Conservation (phyloP, 108 stramenopile genomes). For the Cyclotella distinguenda region DNA sequence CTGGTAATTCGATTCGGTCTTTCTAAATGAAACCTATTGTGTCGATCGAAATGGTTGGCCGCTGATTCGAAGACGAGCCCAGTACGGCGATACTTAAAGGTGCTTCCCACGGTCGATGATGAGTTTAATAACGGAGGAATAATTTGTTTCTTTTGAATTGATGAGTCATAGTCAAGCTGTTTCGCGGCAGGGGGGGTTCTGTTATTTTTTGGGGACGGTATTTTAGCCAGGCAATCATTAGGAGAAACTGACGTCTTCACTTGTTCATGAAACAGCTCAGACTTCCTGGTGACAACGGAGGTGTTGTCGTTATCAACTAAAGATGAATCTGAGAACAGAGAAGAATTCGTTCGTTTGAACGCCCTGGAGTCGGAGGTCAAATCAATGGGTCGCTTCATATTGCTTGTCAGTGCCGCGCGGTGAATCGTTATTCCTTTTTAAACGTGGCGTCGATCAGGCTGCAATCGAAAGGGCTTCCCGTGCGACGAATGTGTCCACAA, state of each 20-base stretch:
- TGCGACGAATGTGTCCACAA: too few species aligned
- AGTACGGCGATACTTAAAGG: conserved; percentile 19
- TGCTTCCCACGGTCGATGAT: not conserved
- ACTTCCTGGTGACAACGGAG: not conserved
- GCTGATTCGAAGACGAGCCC: conserved; percentile 47
- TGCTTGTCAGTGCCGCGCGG: not conserved
- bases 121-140: not conserved
- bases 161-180: too few species aligned
- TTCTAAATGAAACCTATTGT: conserved; percentile 51
- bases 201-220: too few species aligned
- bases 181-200: too few species aligned
- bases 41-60: conserved; percentile 40
- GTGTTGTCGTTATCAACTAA: conserved; percentile 27
- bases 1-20: conserved; percentile 37
- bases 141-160: not conserved
- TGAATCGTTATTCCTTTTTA: too few species aligned
- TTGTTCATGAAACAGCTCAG: not conserved
- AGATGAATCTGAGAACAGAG: conserved; percentile 40
- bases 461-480: too few species aligned
- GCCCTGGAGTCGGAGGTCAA: not conserved
- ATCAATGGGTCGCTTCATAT: conserved; percentile 9
- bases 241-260: not conserved
- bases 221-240: not conserved
- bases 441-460: too few species aligned
- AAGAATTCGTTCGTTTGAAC: conserved; percentile 39